These are phyloP conservation scores for Pulicaria dysenterica DNA, from an alignment of 129 eudicot genomes.

Conservation along the genomic window DNA sequence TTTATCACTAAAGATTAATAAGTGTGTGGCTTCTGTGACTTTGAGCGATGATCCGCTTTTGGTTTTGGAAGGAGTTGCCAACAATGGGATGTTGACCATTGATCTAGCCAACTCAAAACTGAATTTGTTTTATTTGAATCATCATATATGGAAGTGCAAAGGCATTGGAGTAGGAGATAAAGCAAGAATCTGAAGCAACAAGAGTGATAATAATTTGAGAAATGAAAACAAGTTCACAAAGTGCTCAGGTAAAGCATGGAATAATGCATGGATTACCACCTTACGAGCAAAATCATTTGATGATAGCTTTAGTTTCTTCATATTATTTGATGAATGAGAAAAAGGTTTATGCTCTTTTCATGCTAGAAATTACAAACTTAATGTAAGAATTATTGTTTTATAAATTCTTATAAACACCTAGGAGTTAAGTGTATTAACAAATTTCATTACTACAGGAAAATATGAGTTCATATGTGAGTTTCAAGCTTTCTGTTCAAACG, in stretches of 20 bases:
- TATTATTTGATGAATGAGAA: too few relatives aligned
- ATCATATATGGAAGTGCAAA: constrained; percentile 50
- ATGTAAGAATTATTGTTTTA: too few relatives aligned
- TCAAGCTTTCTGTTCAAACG: too few relatives aligned
- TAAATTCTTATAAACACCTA: too few relatives aligned
- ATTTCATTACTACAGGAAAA: too few relatives aligned
- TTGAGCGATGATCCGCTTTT: constrained; percentile 21
- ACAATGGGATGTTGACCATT: constrained; percentile 50
- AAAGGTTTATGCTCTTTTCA: too few relatives aligned
- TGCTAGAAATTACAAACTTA: too few relatives aligned
- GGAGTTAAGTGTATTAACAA: too few relatives aligned
- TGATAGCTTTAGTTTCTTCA: constrained; percentile 26
- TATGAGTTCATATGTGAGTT: too few relatives aligned
- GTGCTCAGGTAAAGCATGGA: background rate
- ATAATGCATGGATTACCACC: constrained; percentile 28
- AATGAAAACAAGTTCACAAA: background rate
- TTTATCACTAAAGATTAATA: constrained; percentile 30
- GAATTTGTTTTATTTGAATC: constrained; percentile 45
- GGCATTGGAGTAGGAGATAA: constrained; percentile 40
- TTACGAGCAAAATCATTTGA: constrained; percentile 43
- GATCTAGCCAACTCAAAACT: constrained; percentile 48
- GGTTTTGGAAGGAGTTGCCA: constrained; percentile 45
- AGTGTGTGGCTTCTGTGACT: constrained; percentile 29
- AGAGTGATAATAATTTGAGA: too few relatives aligned
- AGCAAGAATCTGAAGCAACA: constrained; percentile 43